Evolutionary conservation across 2,329 filamentous ascomycete genomes (phyloP).

Genomic region (Curvularia spicifera): DNA sequence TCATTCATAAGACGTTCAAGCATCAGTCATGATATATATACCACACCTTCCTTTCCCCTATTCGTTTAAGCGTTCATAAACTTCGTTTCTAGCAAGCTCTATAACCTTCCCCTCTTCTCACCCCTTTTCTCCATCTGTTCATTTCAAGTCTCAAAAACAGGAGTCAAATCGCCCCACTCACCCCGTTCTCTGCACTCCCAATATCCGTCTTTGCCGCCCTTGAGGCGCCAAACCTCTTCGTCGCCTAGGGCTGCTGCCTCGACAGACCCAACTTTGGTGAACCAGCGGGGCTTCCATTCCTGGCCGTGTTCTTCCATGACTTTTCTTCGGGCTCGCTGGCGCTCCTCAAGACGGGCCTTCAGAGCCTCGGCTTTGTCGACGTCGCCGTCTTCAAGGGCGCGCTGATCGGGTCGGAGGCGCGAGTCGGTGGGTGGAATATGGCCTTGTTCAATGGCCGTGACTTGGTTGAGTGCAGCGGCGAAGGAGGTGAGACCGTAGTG

Average conservation of each 20-base stretch:
- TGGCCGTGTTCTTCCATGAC: constrained; percentile 78
- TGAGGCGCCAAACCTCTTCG: constrained; percentile 67
- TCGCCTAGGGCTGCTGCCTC: constrained; percentile 43
- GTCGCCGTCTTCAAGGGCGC: constrained; percentile 79
- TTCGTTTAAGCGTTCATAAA: neutral
- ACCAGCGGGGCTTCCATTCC: constrained; percentile 80
- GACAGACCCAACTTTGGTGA: constrained; percentile 65
- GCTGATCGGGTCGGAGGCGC: constrained; percentile 84
- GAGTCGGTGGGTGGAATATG: constrained; percentile 82
- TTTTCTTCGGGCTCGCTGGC: constrained; percentile 75
- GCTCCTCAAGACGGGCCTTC: constrained; percentile 85
- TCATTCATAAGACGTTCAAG: neutral
- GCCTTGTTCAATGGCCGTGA: constrained; percentile 77
- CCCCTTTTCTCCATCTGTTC: neutral
- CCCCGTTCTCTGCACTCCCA: constrained; percentile 83
- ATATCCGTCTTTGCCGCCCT: constrained; percentile 83
- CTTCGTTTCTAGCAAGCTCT: neutral
- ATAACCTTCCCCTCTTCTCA: too few relatives aligned
- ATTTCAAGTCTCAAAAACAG: constrained; percentile 57
- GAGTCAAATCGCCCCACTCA: constrained; percentile 66
- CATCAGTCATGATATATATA: neutral
- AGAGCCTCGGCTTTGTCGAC: constrained; percentile 82
- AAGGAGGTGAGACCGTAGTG: constrained; percentile 90
- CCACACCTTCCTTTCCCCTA: neutral
- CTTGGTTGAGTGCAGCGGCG: constrained; percentile 84